phyloP scores from a whole-genome alignment of 1,284 basidiomycete genomes.

The Rhodotorula mucilaginosa region DNA sequence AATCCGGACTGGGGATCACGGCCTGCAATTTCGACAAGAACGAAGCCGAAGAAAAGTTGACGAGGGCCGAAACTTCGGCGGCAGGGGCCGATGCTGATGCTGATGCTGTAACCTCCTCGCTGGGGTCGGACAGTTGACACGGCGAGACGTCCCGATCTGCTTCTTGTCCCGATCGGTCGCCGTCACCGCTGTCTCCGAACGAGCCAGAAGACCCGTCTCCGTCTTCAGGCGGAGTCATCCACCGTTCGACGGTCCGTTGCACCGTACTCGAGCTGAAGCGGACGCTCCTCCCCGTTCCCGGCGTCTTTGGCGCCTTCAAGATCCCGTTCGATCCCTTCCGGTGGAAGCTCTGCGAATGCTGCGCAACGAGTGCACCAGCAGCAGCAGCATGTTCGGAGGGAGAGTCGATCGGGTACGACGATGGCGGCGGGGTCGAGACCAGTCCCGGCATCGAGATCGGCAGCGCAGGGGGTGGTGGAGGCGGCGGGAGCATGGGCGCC shows the following conservation, averaged over 20 bases:
- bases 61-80: constrained; percentile 7
- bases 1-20: constrained; percentile 26
- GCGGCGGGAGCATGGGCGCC: constrained; percentile 15
- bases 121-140: neutral
- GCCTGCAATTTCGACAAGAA: constrained; percentile 31
- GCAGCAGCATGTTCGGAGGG: neutral
- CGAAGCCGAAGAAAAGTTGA: constrained; percentile 9
- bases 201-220: no score
- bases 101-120: neutral
- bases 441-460: neutral
- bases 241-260: neutral
- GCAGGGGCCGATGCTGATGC: neutral
- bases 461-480: neutral
- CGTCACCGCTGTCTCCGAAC: neutral
- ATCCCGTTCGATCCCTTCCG: constrained; percentile 20
- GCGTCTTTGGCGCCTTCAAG: constrained; percentile 32
- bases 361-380: neutral
- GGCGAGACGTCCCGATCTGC: neutral
- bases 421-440: neutral
- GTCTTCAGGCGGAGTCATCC: neutral
- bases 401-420: neutral
- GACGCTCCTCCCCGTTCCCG: constrained; percentile 35
- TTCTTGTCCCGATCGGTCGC: neutral
- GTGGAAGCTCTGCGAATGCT: neutral
- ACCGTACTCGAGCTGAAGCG: constrained; percentile 28